phyloP scores from a whole-genome alignment of 2,329 filamentous ascomycete species.

The Alternaria ethzedia region DNA sequence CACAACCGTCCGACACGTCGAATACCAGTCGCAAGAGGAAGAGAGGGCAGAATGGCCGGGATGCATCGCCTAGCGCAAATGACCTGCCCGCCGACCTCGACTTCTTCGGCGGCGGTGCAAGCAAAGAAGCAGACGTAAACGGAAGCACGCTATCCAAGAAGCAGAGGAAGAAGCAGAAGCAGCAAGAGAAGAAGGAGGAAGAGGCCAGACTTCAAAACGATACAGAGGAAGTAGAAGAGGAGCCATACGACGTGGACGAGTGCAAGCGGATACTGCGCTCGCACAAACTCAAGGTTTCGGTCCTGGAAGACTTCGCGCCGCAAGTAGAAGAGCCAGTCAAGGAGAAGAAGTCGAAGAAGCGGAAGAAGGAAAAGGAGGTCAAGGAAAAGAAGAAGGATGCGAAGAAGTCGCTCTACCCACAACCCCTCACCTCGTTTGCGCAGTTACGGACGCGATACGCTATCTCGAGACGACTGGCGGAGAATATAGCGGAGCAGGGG shows the following conservation, averaged over 20 bases:
- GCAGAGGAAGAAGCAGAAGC: constrained; percentile 22
- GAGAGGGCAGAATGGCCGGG: constrained; percentile 36
- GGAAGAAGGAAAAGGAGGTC: constrained; percentile 47
- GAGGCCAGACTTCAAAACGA: constrained; percentile 5
- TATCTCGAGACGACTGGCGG: constrained; percentile 74
- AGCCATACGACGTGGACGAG: constrained; percentile 68
- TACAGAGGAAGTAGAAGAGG: constrained; percentile 4
- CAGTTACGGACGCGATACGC: constrained; percentile 74
- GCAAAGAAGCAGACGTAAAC: constrained; percentile 11
- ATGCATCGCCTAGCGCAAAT: not conserved
- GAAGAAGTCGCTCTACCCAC: constrained; percentile 73
- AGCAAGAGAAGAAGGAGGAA: constrained; percentile 9
- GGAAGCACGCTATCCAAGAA: constrained; percentile 17
- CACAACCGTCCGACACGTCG: constrained; percentile 44
- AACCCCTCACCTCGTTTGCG: constrained; percentile 78
- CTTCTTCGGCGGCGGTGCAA: constrained; percentile 49
- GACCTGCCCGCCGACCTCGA: constrained; percentile 48
- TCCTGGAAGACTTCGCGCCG: constrained; percentile 62
- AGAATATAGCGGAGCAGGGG: constrained; percentile 83
- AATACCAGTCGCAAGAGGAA: constrained; percentile 52
- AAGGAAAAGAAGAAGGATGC: constrained; percentile 55
- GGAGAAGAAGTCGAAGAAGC: constrained; percentile 62
- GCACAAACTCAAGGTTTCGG: constrained; percentile 83
- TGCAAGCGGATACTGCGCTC: constrained; percentile 76
- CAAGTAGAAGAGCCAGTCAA: constrained; percentile 57